Conservation (phyloP, 176 grass and related monocot genomes). For the Chrysopogon serrulatus region DNA sequence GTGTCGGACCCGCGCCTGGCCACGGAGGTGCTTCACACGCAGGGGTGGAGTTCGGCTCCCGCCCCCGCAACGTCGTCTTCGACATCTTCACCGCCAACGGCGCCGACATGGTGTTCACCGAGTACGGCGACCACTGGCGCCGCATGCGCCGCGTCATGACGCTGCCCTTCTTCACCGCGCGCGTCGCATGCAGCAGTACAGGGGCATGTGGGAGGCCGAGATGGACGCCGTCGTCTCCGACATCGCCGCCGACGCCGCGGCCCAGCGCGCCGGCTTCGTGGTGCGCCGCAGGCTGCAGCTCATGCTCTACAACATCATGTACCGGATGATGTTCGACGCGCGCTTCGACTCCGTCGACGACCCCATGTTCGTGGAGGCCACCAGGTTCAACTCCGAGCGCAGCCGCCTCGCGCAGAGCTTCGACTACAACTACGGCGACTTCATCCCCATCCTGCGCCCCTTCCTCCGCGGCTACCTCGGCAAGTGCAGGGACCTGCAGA, state of each 20-base stretch:
- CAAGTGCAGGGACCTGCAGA: constrained; percentile 66
- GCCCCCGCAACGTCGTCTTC: constrained; percentile 86
- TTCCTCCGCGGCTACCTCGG: constrained; percentile 71
- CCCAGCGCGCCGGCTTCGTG: constrained; percentile 12
- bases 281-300: constrained; percentile 68
- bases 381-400: constrained; percentile 60
- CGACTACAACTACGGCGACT: constrained; percentile 97
- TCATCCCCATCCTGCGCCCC: constrained; percentile 77
- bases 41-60: constrained; percentile 93
- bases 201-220: constrained; percentile 68
- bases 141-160: constrained; percentile 96
- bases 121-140: constrained; percentile 96
- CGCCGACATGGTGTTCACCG: constrained; percentile 90
- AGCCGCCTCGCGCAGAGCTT: constrained; percentile 94
- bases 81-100: constrained; percentile 89
- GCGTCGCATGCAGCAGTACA: constrained; percentile 67
- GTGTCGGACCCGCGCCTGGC: constrained; percentile 63
- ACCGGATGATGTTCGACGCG: constrained; percentile 86
- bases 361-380: constrained; percentile 65
- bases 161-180: constrained; percentile 83
- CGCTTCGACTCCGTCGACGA: constrained; percentile 63
- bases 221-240: constrained; percentile 31
- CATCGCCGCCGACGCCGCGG: background rate
- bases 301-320: constrained; percentile 99
- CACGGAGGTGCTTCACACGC: constrained; percentile 81